Evolutionary conservation across 2,329 filamentous ascomycete genomes (phyloP).

Genomic region (Whalleya microplaca): DNA sequence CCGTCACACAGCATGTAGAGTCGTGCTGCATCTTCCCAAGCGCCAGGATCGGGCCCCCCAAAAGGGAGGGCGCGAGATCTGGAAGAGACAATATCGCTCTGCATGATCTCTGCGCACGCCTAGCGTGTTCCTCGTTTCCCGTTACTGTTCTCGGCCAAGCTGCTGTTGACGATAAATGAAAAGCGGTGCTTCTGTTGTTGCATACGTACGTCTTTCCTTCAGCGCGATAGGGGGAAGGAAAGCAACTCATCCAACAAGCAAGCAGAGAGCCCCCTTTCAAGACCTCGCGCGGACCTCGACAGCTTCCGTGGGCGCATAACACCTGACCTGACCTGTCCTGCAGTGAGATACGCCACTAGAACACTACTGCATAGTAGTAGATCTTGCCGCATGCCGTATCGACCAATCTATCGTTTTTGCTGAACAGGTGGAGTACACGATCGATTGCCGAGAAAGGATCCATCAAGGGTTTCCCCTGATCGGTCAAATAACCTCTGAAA

Average conservation of each 20-base stretch:
- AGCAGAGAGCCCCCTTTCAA: not conserved
- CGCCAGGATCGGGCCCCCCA: conserved; percentile 31
- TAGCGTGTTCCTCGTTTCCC: conserved; percentile 37
- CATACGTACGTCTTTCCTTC: conserved; percentile 15
- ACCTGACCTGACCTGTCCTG: conserved; percentile 8
- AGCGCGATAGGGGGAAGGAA: not conserved
- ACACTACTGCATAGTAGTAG: conserved; percentile 16
- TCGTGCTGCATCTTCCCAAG: conserved; percentile 35
- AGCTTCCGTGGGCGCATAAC: not conserved
- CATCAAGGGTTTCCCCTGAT: conserved; percentile 23
- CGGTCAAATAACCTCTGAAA: conserved; percentile 35
- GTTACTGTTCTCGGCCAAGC: conserved; percentile 38
- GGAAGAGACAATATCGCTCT: conserved; percentile 33
- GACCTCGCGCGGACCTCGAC: not conserved
- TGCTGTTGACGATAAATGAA: conserved; percentile 26
- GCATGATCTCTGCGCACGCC: conserved; percentile 39
- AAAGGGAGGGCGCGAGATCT: conserved; percentile 38
- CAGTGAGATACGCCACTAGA: not conserved
- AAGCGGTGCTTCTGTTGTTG: conserved; percentile 20
- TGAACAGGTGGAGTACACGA: conserved; percentile 20
- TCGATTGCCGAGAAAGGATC: conserved; percentile 19
- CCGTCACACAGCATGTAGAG: conserved; percentile 34
- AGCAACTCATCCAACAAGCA: not conserved
- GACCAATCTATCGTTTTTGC: conserved; percentile 8
- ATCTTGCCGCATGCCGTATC: conserved; percentile 16